Evolutionary conservation across 805 yeast species (phyloP).

Genomic region (Barnettozyma sucrosica): DNA sequence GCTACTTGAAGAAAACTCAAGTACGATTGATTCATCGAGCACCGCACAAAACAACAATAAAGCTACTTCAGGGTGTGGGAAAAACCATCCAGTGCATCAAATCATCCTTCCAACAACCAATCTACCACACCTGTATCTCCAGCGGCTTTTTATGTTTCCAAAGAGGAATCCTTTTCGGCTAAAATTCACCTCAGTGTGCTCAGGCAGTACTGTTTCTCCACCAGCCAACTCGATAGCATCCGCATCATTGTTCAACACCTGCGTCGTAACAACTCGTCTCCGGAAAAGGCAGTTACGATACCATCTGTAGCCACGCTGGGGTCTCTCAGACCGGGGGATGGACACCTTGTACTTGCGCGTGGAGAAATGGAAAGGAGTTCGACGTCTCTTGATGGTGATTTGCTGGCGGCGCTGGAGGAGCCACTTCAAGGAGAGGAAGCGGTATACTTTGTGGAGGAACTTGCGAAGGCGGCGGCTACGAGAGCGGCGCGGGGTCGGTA

Average conservation of each 20-base stretch:
- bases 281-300: background rate
- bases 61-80: background rate
- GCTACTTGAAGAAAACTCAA: too few species aligned
- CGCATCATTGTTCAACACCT: constrained; percentile 12
- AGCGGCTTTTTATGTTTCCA: background rate
- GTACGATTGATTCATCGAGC: too few species aligned
- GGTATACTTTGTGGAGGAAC: constrained; percentile 14
- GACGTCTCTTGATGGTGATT: constrained; percentile 16
- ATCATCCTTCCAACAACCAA: background rate
- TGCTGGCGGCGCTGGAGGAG: constrained; percentile 8
- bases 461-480: constrained; percentile 15
- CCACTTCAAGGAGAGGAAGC: constrained; percentile 15
- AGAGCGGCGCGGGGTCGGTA: constrained; percentile 25
- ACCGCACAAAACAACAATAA: too few species aligned
- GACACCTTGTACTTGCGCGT: constrained; percentile 21
- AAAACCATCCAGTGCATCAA: background rate
- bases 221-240: background rate
- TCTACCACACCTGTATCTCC: background rate
- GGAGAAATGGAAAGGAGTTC: constrained; percentile 21
- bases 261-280: constrained; percentile 12
- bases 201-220: background rate
- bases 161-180: background rate
- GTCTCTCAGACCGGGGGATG: constrained; percentile 4
- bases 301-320: background rate
- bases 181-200: background rate